Base-by-base conservation (phyloP, 2,329 filamentous ascomycete species). In the Periconia digitata region DNA sequence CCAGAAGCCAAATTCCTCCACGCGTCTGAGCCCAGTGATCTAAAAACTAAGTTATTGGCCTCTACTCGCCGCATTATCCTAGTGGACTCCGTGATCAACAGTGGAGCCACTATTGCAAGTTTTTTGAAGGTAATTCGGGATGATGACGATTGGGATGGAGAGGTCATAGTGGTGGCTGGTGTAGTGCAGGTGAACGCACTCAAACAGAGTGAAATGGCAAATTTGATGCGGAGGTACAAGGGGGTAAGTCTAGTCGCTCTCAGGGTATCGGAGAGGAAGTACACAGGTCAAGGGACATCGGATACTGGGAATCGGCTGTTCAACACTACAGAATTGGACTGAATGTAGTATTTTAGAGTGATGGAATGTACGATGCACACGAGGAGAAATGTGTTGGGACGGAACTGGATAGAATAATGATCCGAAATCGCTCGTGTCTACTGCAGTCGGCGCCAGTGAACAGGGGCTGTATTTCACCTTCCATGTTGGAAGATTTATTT, bases 231-330 rank as follows among this genome's bases (percentile, higher is more conserved):
- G 10, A 36, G 37, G 17, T 57, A 58, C 13, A 15, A 42, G 22
- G 34, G 70, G 27, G 27, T 58, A 44, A 62, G 68, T 8, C 42
- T 80, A 12, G 71, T 85, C 29, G 72, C 80, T 0, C 72, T 87
- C 35, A 74, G 82, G 0, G 17, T 80, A 2, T 86, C 83, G 0
- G 66, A 78, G 0, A 86, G 82, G 43, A 78, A 78, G 55, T 85
- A 76, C 61, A 80, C 68, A 0, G 82, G 82, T 0, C 73, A 50
- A 1, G 76, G 78, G 0, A 60, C 40, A 0, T 84, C 79, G 0
- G 82, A 86, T 58, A 86, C 82, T 1, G 82, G 81, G 0, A 78
- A 85, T 53, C 74, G 81, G 4, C 67, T 85, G 2, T 85, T 84
- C 61, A 84, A 84, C 59, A 85, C 79, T 0, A 80, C 75, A 3